A percentile compares a stretch with the other conserved stretches of the same genome.
These are phyloP conservation scores for Leccinum colubrinum DNA, from an alignment of 1,284 basidiomycete genomes.

Conservation along the genomic window DNA sequence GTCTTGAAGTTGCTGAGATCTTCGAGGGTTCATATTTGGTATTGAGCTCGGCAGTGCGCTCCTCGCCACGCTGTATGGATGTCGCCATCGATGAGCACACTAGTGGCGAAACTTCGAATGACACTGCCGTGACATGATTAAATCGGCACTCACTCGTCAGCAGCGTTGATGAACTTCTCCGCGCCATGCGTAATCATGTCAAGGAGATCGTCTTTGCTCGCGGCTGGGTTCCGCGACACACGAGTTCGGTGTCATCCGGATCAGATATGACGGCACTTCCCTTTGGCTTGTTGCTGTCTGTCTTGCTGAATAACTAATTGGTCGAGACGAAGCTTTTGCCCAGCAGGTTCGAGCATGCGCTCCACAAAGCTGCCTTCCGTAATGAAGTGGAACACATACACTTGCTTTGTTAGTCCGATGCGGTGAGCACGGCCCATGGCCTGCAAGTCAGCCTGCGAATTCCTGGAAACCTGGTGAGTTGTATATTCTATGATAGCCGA, in stretches of 20 bases:
- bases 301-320: slow-evolving; percentile 99
- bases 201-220: slow-evolving; percentile 94
- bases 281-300: slow-evolving; percentile 69
- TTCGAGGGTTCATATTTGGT: slow-evolving; percentile 93
- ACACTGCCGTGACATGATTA: not conserved
- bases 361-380: slow-evolving; percentile 98
- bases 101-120: slow-evolving; percentile 27
- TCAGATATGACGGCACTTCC: slow-evolving; percentile 32
- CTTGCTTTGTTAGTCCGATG: slow-evolving; percentile 98
- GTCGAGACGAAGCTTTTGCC: slow-evolving; percentile 94
- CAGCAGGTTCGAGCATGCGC: slow-evolving; percentile 94
- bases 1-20: slow-evolving; percentile 97
- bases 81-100: slow-evolving; percentile 85
- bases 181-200: slow-evolving; percentile 99
- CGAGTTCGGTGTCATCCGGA: not conserved
- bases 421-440: slow-evolving; percentile 99
- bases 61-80: slow-evolving; percentile 92
- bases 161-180: slow-evolving; percentile 91
- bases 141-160: slow-evolving; percentile 50
- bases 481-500: not conserved
- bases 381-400: slow-evolving; percentile 97
- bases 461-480: slow-evolving; percentile 48
- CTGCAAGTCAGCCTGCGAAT: slow-evolving; percentile 97
- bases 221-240: slow-evolving; percentile 45
- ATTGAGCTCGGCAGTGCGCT: slow-evolving; percentile 86